phyloP scores from a whole-genome alignment of 139 green algal species.

The Chlorella ohadii region DNA sequence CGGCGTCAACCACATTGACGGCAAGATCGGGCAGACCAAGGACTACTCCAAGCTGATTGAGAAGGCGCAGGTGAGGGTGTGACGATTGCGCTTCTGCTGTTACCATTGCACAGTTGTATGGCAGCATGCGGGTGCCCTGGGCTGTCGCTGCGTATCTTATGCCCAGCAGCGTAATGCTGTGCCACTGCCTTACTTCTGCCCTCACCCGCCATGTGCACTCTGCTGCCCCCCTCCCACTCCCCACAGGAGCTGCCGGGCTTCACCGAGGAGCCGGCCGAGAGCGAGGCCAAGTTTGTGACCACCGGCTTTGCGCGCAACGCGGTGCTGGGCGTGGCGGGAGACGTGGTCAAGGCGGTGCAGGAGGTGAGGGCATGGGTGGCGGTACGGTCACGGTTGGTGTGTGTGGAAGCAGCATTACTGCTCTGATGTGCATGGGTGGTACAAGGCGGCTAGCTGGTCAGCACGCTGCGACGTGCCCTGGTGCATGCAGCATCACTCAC shows the following conservation, averaged over 20 bases:
- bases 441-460: too few species aligned
- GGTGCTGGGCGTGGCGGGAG: conserved; percentile 39
- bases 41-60: conserved; percentile 47
- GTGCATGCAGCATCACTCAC: not conserved
- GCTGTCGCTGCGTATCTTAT: too few species aligned
- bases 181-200: too few species aligned
- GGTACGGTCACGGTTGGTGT: too few species aligned
- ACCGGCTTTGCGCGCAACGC: conserved; percentile 51
- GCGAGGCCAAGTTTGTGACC: conserved; percentile 33
- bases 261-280: conserved; percentile 12
- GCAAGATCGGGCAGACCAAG: conserved; percentile 21
- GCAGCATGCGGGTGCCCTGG: too few species aligned
- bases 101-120: too few species aligned
- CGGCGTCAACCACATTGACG: conserved; percentile 29
- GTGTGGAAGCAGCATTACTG: too few species aligned
- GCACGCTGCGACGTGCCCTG: too few species aligned
- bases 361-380: conserved; percentile 28
- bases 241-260: conserved; percentile 41
- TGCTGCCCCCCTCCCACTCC: not conserved
- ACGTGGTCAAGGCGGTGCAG: conserved; percentile 51
- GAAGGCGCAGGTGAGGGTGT: conserved; percentile 25
- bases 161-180: too few species aligned
- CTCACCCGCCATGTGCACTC: not conserved
- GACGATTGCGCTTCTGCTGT: not conserved
- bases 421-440: too few species aligned